These are phyloP conservation scores for Phylloporus arenicola DNA, from an alignment of 768 basidiomycete species.

Conservation along the genomic window DNA sequence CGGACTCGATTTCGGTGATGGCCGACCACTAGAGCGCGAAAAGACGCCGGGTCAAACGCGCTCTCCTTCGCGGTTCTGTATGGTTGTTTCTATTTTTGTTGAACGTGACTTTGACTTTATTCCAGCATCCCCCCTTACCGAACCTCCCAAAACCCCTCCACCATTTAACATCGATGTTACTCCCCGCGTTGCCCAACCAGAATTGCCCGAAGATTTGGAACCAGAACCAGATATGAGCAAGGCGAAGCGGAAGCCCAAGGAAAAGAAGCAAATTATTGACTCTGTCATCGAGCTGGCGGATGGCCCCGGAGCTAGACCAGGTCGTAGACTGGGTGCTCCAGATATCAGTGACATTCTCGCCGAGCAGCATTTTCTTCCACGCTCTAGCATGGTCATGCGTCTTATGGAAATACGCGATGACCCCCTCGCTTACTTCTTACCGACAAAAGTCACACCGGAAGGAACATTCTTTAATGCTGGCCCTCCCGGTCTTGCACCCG, in stretches of 20 bases:
- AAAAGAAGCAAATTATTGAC: slow-evolving; percentile 89
- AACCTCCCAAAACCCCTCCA: slow-evolving; percentile 73
- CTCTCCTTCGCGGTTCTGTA: slow-evolving; percentile 65
- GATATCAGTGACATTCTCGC: slow-evolving; percentile 69
- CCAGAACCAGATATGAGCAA: slow-evolving; percentile 30
- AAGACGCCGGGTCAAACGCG: slow-evolving; percentile 57
- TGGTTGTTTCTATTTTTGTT: slow-evolving; percentile 22
- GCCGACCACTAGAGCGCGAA: slow-evolving; percentile 40
- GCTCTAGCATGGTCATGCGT: slow-evolving; percentile 79
- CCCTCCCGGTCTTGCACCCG: slow-evolving; percentile 77
- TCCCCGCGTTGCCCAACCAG: slow-evolving; percentile 42
- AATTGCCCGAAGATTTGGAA: slow-evolving; percentile 34
- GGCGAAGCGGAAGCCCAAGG: slow-evolving; percentile 51
- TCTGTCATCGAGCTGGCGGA: slow-evolving; percentile 79
- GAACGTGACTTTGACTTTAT: slow-evolving; percentile 6
- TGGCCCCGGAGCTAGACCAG: slow-evolving; percentile 48
- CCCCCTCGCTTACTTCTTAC: slow-evolving; percentile 80
- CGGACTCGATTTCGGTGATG: slow-evolving; percentile 65
- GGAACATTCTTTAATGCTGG: slow-evolving; percentile 78
- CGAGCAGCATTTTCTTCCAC: slow-evolving; percentile 80
- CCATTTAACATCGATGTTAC: slow-evolving; percentile 47
- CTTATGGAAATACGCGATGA: slow-evolving; percentile 82
- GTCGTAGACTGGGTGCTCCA: slow-evolving; percentile 56
- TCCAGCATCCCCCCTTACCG: slow-evolving; percentile 70
- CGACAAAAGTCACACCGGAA: slow-evolving; percentile 67